Conservation (phyloP, 208 protist species). For the Leishmania braziliensis region DNA sequence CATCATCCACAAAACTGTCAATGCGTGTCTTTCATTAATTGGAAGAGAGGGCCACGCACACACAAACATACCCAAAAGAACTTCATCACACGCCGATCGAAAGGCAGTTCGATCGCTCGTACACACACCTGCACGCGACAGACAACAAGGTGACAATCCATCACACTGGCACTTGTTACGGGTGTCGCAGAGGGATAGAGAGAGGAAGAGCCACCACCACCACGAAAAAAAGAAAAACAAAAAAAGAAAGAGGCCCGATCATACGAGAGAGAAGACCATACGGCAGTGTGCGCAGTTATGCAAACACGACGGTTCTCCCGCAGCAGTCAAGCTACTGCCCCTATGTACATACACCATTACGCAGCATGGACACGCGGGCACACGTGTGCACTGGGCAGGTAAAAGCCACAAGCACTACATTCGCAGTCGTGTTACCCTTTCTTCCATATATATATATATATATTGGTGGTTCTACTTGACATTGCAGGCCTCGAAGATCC, state of each 20-base stretch:
- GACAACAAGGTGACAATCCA: background rate
- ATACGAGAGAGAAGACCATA: background rate
- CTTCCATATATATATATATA: background rate
- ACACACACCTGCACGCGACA: background rate
- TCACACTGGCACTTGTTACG: background rate
- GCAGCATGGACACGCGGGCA: background rate
- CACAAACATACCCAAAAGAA: background rate
- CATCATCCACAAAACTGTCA: background rate
- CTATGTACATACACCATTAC: background rate
- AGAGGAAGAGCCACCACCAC: background rate
- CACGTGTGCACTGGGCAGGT: background rate
- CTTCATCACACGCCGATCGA: background rate
- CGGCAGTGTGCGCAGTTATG: background rate
- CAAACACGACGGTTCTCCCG: background rate
- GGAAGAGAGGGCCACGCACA: background rate
- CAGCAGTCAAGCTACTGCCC: background rate
- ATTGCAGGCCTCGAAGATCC: slow-evolving; percentile 86
- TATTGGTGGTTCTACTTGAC: background rate
- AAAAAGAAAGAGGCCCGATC: background rate
- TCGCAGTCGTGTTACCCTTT: no score
- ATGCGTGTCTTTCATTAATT: background rate
- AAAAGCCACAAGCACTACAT: background rate
- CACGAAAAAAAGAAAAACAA: background rate
- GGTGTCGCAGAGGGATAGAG: background rate
- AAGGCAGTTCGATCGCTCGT: background rate